These are phyloP conservation scores for Candida incommunis DNA, from an alignment of 805 yeast species.

Conservation along the genomic window DNA sequence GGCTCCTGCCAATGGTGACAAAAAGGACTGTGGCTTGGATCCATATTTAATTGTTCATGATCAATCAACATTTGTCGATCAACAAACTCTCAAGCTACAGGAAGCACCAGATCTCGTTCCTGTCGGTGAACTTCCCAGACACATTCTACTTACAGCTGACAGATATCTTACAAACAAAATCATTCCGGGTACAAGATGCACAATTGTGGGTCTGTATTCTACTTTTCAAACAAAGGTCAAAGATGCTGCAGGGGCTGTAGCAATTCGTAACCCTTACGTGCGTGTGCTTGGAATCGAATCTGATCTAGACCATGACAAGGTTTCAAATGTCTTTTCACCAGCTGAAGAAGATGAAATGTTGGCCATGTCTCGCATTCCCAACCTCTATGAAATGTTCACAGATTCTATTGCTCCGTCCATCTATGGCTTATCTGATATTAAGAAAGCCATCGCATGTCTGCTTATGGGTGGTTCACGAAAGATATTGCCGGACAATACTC, in stretches of 20 bases:
- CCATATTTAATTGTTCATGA: conserved; percentile 93
- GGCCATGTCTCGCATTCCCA: conserved; percentile 65
- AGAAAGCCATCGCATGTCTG: conserved; percentile 83
- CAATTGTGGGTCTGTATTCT: conserved; percentile 83
- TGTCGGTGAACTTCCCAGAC: conserved; percentile 97
- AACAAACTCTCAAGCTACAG: conserved; percentile 84
- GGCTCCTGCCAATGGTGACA: conserved; percentile 29
- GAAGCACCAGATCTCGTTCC: conserved; percentile 99
- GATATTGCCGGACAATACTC: conserved; percentile 86
- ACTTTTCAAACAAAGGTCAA: conserved; percentile 63
- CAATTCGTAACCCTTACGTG: conserved; percentile 85
- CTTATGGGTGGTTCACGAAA: conserved; percentile 92
- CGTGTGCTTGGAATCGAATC: conserved; percentile 77
- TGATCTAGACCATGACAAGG: conserved; percentile 58
- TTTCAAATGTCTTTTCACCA: conserved; percentile 58
- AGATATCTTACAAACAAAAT: conserved; percentile 80
- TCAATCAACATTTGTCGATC: conserved; percentile 85
- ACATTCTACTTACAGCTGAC: conserved; percentile 74
- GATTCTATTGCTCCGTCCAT: conserved; percentile 92
- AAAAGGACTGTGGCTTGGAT: conserved; percentile 68
- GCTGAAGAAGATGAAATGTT: conserved; percentile 90
- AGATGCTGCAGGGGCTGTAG: conserved; percentile 48
- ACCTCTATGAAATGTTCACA: conserved; percentile 74
- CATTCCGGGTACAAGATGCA: conserved; percentile 91
- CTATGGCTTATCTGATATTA: conserved; percentile 85